Evolutionary conservation across 2,329 filamentous ascomycete genomes (phyloP).

Genomic region (Didymella lethalis): DNA sequence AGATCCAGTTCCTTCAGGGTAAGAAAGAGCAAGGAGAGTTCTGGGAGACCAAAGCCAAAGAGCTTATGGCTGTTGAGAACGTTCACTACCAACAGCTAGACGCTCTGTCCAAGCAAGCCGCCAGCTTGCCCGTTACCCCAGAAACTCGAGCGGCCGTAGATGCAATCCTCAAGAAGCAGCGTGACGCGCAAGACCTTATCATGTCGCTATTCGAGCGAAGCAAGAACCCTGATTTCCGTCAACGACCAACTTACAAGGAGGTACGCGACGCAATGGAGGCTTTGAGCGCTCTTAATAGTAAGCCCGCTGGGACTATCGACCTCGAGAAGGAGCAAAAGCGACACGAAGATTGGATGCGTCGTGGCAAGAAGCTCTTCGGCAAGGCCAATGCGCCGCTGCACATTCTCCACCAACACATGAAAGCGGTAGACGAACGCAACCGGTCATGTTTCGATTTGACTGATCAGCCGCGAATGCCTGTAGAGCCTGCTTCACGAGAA

Average conservation of each 20-base stretch:
- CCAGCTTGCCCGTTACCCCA: constrained; percentile 78
- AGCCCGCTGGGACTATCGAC: constrained; percentile 88
- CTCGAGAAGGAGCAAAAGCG: constrained; percentile 93
- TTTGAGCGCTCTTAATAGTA: constrained; percentile 88
- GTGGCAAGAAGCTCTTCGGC: constrained; percentile 95
- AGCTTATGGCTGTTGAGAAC: constrained; percentile 88
- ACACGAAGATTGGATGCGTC: constrained; percentile 99
- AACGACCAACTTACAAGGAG: constrained; percentile 85
- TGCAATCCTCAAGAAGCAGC: constrained; percentile 92
- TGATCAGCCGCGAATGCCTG: constrained; percentile 87
- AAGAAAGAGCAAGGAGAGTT: constrained; percentile 78
- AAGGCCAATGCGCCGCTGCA: constrained; percentile 97
- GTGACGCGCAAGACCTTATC: constrained; percentile 91
- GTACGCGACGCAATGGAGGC: constrained; percentile 90
- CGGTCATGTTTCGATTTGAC: constrained; percentile 88
- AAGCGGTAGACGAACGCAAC: constrained; percentile 90
- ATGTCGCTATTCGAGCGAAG: constrained; percentile 80
- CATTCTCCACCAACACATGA: constrained; percentile 93
- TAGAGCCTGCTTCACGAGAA: constrained; percentile 89
- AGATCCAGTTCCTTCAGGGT: constrained; percentile 77
- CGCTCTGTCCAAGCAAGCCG: constrained; percentile 84
- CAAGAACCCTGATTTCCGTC: constrained; percentile 75
- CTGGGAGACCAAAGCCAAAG: constrained; percentile 93
- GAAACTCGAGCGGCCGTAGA: constrained; percentile 86
- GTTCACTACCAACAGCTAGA: constrained; percentile 96